These are phyloP conservation scores for Paxillus involutus DNA, from an alignment of 768 basidiomycete genomes.

Conservation along the genomic window DNA sequence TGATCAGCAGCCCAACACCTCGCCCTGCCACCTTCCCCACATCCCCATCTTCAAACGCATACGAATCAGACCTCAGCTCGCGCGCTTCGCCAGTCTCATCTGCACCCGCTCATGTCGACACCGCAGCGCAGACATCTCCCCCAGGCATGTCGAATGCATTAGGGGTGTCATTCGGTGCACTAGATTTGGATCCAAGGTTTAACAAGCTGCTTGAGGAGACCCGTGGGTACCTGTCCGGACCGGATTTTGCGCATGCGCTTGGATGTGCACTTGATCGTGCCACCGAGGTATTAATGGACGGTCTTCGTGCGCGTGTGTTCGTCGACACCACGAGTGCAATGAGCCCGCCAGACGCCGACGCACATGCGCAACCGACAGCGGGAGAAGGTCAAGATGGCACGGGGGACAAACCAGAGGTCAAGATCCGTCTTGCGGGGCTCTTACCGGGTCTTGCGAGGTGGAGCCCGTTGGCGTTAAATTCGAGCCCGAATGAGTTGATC, in stretches of 20 bases:
- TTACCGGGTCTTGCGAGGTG: constrained; percentile 80
- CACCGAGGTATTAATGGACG: constrained; percentile 59
- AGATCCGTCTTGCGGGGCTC: constrained; percentile 73
- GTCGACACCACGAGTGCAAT: constrained; percentile 23
- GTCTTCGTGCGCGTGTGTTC: constrained; percentile 68
- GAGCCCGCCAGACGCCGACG: constrained; percentile 8
- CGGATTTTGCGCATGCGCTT: constrained; percentile 71
- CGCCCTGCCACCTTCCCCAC: constrained; percentile 18
- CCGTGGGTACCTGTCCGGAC: constrained; percentile 54
- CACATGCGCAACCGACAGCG: constrained; percentile 4
- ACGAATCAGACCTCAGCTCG: constrained; percentile 20
- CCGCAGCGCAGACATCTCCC: neutral
- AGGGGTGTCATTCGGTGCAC: constrained; percentile 3
- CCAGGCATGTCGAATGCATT: neutral
- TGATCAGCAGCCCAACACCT: constrained; percentile 12
- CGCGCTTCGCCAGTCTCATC: constrained; percentile 25
- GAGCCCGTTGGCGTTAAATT: constrained; percentile 67
- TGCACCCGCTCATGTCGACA: constrained; percentile 23
- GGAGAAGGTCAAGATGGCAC: constrained; percentile 18
- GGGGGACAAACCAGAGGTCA: constrained; percentile 36
- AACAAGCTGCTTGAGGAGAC: constrained; percentile 69
- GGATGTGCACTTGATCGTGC: constrained; percentile 73
- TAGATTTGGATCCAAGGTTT: constrained; percentile 43
- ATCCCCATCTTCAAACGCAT: constrained; percentile 14
- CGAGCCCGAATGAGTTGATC: constrained; percentile 75